Percentiles rank a stretch among this genome's conserved stretches.
Evolutionary conservation across 2,329 filamentous ascomycete species (phyloP).

Genomic region (Coniochaeta prunicola): DNA sequence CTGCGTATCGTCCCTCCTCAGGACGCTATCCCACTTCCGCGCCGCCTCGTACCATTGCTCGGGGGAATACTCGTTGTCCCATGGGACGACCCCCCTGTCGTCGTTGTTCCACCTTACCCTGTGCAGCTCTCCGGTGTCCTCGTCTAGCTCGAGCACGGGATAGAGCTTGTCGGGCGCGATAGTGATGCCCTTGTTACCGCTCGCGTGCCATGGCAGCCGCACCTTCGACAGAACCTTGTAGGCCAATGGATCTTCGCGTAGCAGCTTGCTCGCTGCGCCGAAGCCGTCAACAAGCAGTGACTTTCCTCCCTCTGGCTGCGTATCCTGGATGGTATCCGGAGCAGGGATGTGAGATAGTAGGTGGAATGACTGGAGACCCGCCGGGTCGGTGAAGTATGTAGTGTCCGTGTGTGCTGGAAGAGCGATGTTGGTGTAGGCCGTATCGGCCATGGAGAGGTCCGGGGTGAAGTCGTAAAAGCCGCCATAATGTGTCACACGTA

Average conservation of each 20-base stretch:
- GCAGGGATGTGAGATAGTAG: conserved; percentile 63
- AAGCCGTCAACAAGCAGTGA: conserved; percentile 86
- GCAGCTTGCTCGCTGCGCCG: conserved; percentile 56
- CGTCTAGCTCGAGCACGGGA: conserved; percentile 62
- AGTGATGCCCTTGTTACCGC: conserved; percentile 76
- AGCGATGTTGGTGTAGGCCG: conserved; percentile 80
- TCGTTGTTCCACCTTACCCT: conserved; percentile 91
- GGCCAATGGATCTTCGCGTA: conserved; percentile 41
- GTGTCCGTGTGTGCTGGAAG: conserved; percentile 87
- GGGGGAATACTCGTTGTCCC: conserved; percentile 38
- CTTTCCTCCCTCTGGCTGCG: conserved; percentile 53
- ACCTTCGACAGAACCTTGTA: conserved; percentile 51
- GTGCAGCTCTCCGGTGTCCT: conserved; percentile 20
- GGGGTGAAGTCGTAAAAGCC: conserved; percentile 75
- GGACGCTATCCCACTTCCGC: conserved; percentile 61
- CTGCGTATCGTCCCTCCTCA: conserved; percentile 58
- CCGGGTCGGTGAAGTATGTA: conserved; percentile 91
- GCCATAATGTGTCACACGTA: conserved; percentile 88
- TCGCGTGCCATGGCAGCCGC: conserved; percentile 72
- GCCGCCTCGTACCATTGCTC: conserved; percentile 74
- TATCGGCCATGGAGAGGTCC: conserved; percentile 81
- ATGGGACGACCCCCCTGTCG: conserved; percentile 67
- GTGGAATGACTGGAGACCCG: conserved; percentile 88
- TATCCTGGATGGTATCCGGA: conserved; percentile 27
- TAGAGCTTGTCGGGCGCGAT: conserved; percentile 65